These are phyloP conservation scores for Bruguiera hainesii DNA, from an alignment of 441 rosid species.

Conservation along the genomic window DNA sequence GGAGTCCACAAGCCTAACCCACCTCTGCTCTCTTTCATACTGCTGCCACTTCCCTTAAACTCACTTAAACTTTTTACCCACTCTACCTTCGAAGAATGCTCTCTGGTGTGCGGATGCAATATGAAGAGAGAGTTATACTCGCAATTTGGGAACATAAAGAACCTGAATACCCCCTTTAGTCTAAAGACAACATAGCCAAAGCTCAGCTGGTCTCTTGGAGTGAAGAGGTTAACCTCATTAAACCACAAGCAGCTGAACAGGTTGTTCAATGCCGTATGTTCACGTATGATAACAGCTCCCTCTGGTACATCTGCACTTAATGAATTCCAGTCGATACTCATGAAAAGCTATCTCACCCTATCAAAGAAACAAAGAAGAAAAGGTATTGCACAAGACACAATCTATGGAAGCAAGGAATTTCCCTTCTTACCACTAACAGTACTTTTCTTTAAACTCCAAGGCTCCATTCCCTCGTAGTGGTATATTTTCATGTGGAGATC, in stretches of 20 bases:
- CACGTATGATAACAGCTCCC: constrained; percentile 88
- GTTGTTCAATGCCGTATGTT: constrained; percentile 73
- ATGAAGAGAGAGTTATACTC: constrained; percentile 84
- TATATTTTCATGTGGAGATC: constrained; percentile 96
- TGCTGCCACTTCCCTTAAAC: constrained; percentile 72
- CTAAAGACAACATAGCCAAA: constrained; percentile 84
- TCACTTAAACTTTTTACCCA: constrained; percentile 82
- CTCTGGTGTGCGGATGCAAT: constrained; percentile 84
- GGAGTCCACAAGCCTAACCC: constrained; percentile 98
- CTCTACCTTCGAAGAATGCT: constrained; percentile 93
- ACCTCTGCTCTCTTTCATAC: constrained; percentile 81
- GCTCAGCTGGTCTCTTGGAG: constrained; percentile 97
- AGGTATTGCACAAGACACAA: too few species aligned
- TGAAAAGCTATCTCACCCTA: not conserved
- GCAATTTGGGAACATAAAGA: constrained; percentile 88
- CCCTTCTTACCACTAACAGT: constrained; percentile 64
- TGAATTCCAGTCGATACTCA: not conserved
- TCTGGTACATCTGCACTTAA: constrained; percentile 88
- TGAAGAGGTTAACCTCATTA: constrained; percentile 87
- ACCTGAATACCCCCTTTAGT: constrained; percentile 59
- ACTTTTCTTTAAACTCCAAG: constrained; percentile 75
- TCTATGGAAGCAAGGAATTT: not conserved
- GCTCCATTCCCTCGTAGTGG: constrained; percentile 77
- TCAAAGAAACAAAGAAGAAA: too few species aligned
- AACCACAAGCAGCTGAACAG: constrained; percentile 96